A percentile compares a stretch with the other conserved stretches of the same genome.
These are phyloP conservation scores for Coniferiporia weirii DNA, from an alignment of 1,284 basidiomycete species.

Conservation along the genomic window DNA sequence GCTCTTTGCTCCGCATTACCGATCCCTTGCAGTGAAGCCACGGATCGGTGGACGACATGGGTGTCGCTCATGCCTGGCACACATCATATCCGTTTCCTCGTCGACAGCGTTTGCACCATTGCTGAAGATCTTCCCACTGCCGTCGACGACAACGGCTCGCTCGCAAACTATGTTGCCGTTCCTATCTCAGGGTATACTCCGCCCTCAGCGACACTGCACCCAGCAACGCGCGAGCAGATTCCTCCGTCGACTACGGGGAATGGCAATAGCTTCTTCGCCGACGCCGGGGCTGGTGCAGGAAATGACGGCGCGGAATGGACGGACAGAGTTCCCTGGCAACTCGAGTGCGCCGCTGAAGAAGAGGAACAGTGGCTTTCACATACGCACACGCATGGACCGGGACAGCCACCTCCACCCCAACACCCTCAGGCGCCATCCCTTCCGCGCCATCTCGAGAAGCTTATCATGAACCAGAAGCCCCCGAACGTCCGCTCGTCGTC, in stretches of 20 bases:
- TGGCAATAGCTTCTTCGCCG: conserved; percentile 22
- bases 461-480: conserved; percentile 75
- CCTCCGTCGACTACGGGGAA: conserved; percentile 28
- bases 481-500: conserved; percentile 18
- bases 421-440: conserved; percentile 83
- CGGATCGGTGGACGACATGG: conserved; percentile 39
- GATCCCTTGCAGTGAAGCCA: conserved; percentile 26
- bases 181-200: conserved; percentile 33
- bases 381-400: conserved; percentile 29
- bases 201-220: conserved; percentile 21
- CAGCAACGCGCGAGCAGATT: conserved; percentile 14
- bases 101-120: conserved; percentile 85
- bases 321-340: conserved; percentile 63
- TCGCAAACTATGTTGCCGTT: conserved; percentile 90
- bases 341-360: conserved; percentile 74
- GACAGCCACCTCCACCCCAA: conserved; percentile 49
- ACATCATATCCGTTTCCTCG: conserved; percentile 94
- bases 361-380: conserved; percentile 72
- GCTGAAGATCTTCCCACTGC: conserved; percentile 82
- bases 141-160: conserved; percentile 90
- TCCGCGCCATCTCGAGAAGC: conserved; percentile 89
- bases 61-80: conserved; percentile 81
- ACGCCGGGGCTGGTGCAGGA: conserved; percentile 19
- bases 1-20: conserved; percentile 4
- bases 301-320: conserved; percentile 58